Evolutionary conservation across 1,139 yeast genomes (phyloP).

Genomic region (Nakaseomyces bracarensis): DNA sequence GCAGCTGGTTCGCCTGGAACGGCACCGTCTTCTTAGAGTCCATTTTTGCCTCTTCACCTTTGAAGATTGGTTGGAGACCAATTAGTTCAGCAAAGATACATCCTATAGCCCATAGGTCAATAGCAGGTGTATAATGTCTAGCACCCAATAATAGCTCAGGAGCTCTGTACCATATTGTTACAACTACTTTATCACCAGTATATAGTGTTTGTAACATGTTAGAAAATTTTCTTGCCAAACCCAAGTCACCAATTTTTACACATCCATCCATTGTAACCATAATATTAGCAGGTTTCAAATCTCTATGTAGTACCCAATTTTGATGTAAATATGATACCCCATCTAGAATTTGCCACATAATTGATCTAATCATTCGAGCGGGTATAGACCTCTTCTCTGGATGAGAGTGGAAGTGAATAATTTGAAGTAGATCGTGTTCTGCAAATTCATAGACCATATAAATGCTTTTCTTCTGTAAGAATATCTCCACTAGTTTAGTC

Average conservation of each 20-base stretch:
- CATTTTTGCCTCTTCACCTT: slow-evolving; percentile 96
- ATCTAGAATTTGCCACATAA: slow-evolving; percentile 83
- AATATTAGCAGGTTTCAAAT: slow-evolving; percentile 93
- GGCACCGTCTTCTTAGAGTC: slow-evolving; percentile 90
- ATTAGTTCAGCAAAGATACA: slow-evolving; percentile 89
- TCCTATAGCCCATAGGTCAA: slow-evolving; percentile 96
- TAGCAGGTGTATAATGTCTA: slow-evolving; percentile 88
- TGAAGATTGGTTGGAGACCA: slow-evolving; percentile 84
- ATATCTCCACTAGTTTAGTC: slow-evolving; percentile 70
- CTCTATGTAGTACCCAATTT: slow-evolving; percentile 94
- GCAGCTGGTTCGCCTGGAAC: slow-evolving; percentile 85
- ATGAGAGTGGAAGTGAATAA: slow-evolving; percentile 88
- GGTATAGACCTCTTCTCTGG: slow-evolving; percentile 78
- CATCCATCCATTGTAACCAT: slow-evolving; percentile 88
- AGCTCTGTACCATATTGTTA: slow-evolving; percentile 96
- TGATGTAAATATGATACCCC: slow-evolving; percentile 90
- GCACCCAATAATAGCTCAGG: slow-evolving; percentile 89
- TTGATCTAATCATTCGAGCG: slow-evolving; percentile 65
- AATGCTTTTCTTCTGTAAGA: slow-evolving; percentile 83
- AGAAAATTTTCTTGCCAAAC: slow-evolving; percentile 83
- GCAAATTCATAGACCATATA: slow-evolving; percentile 95
- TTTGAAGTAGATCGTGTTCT: slow-evolving; percentile 88
- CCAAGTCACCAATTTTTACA: slow-evolving; percentile 93
- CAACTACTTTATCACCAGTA: slow-evolving; percentile 95
- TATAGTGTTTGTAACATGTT: slow-evolving; percentile 84